phyloP scores from a whole-genome alignment of 805 yeast species.

The Lachancea sp. region DNA sequence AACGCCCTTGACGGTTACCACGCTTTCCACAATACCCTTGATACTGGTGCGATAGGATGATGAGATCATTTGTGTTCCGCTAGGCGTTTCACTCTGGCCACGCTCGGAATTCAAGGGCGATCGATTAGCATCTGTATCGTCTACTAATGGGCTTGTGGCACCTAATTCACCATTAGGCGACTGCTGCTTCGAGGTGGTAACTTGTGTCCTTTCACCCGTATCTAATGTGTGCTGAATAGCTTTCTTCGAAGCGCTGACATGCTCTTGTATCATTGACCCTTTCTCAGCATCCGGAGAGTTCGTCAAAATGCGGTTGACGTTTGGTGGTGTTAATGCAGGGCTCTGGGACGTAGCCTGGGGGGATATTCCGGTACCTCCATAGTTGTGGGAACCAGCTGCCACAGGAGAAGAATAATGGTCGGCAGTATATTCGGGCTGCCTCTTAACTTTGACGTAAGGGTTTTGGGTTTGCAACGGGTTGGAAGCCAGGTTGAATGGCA shows the following conservation, averaged over 20 bases:
- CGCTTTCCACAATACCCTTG: constrained; percentile 63
- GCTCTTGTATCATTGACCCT: neutral
- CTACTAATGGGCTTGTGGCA: neutral
- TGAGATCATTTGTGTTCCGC: constrained; percentile 14
- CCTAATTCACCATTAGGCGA: neutral
- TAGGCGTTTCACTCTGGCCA: neutral
- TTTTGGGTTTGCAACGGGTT: constrained; percentile 64
- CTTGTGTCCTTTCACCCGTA: constrained; percentile 9
- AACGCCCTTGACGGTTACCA: constrained; percentile 78
- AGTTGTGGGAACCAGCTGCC: constrained; percentile 2
- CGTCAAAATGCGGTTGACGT: neutral
- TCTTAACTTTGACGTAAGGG: constrained; percentile 61
- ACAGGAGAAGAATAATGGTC: neutral
- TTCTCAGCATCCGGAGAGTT: neutral
- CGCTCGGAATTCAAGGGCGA: neutral
- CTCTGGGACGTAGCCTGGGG: neutral
- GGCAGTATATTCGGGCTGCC: constrained; percentile 31
- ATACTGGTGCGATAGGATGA: constrained; percentile 24
- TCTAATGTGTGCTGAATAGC: constrained; percentile 6
- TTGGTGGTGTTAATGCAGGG: neutral
- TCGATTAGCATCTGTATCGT: neutral
- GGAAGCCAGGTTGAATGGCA: constrained; percentile 52
- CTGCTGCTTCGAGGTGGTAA: constrained; percentile 5
- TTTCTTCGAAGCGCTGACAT: constrained; percentile 3
- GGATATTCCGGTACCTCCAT: constrained; percentile 7